Evolutionary conservation across 495 filamentous ascomycete species (phyloP).

Genomic region (Bombardia bombarda): DNA sequence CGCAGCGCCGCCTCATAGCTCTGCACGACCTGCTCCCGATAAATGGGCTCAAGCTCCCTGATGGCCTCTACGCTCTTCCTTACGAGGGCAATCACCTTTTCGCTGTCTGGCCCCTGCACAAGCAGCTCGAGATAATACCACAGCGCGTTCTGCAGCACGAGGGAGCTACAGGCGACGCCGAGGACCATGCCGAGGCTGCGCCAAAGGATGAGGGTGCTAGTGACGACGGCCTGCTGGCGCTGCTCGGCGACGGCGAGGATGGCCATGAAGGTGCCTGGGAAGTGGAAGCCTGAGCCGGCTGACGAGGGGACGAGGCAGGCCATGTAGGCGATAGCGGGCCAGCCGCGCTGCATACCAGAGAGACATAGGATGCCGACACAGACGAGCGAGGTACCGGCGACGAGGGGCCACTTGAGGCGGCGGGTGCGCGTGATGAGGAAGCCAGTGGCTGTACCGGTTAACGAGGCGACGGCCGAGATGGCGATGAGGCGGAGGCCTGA

Average conservation of each 20-base stretch:
- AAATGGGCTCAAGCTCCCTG: conserved; percentile 19
- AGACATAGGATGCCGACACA: conserved; percentile 48
- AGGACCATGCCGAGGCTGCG: conserved; percentile 61
- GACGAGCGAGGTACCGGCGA: conserved; percentile 47
- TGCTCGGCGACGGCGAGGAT: conserved; percentile 60
- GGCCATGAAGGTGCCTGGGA: conserved; percentile 57
- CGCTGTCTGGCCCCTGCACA: conserved; percentile 36
- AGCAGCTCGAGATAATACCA: conserved; percentile 47
- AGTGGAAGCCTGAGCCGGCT: conserved; percentile 58
- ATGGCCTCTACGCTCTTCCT: conserved; percentile 37
- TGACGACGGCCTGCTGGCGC: conserved; percentile 68
- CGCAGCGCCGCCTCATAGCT: conserved; percentile 53
- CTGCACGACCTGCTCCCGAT: conserved; percentile 44
- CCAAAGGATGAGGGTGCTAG: conserved; percentile 61
- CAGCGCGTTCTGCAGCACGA: conserved; percentile 69
- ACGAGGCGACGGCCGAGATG: conserved; percentile 49
- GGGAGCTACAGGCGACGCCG: conserved; percentile 61
- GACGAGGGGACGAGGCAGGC: conserved; percentile 52
- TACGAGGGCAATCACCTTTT: conserved; percentile 25
- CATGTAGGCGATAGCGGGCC: conserved; percentile 52
- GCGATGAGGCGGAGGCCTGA: conserved; percentile 65
- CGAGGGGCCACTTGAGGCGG: conserved; percentile 54
- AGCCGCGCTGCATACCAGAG: conserved; percentile 38
- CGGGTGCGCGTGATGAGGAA: conserved; percentile 62
- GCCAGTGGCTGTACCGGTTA: conserved; percentile 54